Conservation (phyloP, 176 grass and related monocot genomes). For the Phoenix dactylifera region DNA sequence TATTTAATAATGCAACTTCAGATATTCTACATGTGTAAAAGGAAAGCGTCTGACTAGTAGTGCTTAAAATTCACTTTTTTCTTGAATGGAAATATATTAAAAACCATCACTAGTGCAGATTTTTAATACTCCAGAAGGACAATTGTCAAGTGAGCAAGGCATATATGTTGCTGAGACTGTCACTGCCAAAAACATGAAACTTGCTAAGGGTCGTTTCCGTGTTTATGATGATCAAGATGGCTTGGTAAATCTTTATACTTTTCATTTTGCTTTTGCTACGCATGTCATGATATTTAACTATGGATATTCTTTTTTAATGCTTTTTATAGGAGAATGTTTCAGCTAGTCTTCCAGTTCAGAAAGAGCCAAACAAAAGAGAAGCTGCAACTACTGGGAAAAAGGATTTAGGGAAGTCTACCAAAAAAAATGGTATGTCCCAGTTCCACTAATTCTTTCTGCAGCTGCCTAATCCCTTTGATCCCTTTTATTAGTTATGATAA, state of each 20-base stretch:
- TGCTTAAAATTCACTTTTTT: background rate
- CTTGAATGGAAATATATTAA: conserved; percentile 10
- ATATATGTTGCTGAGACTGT: conserved; percentile 84
- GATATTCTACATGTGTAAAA: too few relatives aligned
- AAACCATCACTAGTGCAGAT: conserved; percentile 42
- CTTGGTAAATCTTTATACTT: conserved; percentile 33
- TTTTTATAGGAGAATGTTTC: conserved; percentile 48
- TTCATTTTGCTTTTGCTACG: background rate
- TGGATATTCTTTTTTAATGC: background rate
- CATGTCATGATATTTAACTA: too few relatives aligned
- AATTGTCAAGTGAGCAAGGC: conserved; percentile 78
- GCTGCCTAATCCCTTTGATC: too few relatives aligned
- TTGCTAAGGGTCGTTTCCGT: conserved; percentile 83
- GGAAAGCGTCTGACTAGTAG: too few relatives aligned
- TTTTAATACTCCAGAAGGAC: conserved; percentile 81
- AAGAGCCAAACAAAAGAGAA: conserved; percentile 47
- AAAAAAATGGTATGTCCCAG: conserved; percentile 54
- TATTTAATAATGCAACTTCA: too few relatives aligned
- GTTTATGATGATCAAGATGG: conserved; percentile 63
- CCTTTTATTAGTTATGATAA: too few relatives aligned
- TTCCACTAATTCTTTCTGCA: background rate
- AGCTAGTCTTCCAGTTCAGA: conserved; percentile 30
- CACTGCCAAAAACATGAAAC: conserved; percentile 66
- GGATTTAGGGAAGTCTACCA: conserved; percentile 60
- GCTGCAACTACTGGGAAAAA: conserved; percentile 37